Evolutionary conservation across 106 monocot genomes (phyloP).

Genomic region (Apostasia shenzhenica): DNA sequence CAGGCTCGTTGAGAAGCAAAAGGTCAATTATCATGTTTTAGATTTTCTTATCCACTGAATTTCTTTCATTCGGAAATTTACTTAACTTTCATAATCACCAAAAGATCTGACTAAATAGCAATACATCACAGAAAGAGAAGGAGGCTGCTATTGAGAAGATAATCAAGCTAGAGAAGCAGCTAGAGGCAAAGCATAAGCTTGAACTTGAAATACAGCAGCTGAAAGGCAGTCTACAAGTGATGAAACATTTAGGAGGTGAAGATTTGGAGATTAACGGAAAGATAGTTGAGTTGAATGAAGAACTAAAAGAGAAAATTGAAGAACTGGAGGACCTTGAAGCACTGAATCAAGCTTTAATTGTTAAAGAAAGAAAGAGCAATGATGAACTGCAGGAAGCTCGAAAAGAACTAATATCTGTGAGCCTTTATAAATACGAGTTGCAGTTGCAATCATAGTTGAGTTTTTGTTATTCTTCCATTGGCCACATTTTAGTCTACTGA

Average conservation of each 20-base stretch:
- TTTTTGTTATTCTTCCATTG: background rate
- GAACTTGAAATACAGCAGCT: conserved; percentile 85
- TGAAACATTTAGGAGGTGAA: conserved; percentile 47
- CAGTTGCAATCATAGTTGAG: background rate
- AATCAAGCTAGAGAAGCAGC: conserved; percentile 60
- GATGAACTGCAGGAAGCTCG: conserved; percentile 75
- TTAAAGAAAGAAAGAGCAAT: conserved; percentile 60
- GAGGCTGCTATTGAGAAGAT: conserved; percentile 58
- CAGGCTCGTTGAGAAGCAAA: conserved; percentile 61
- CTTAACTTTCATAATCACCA: background rate
- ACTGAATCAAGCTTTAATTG: conserved; percentile 44
- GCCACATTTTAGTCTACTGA: background rate
- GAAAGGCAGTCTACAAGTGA: conserved; percentile 56
- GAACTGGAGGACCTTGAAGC: conserved; percentile 67
- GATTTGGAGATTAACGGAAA: conserved; percentile 31
- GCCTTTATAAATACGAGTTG: background rate
- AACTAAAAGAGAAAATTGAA: conserved; percentile 62
- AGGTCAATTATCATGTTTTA: conserved; percentile 30
- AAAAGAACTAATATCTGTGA: conserved; percentile 46
- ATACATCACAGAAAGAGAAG: conserved; percentile 52
- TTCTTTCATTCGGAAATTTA: no score
- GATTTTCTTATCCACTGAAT: background rate
- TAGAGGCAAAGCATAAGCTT: conserved; percentile 79
- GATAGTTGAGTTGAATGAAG: conserved; percentile 43
- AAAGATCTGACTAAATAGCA: background rate